Percentiles rank a stretch among this genome's conserved stretches.
Conservation (phyloP, 2,329 filamentous ascomycete genomes). For the Cryphonectria nitschkei region DNA sequence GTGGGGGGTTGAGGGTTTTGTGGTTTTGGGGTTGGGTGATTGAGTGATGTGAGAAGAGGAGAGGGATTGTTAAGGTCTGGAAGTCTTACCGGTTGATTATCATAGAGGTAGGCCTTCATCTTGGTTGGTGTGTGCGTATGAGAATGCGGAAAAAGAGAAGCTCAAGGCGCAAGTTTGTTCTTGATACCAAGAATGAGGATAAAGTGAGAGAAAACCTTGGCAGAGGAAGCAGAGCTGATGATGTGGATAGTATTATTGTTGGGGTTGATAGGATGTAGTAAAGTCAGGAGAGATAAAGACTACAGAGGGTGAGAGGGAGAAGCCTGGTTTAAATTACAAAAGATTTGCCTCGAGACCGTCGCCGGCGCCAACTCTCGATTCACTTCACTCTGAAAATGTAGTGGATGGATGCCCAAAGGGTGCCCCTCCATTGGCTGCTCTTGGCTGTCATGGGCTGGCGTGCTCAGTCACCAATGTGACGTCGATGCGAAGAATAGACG, state of each 20-base stretch:
- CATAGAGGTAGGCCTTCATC: constrained; percentile 64
- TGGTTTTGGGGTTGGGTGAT: neutral
- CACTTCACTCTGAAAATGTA: neutral
- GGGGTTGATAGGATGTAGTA: neutral
- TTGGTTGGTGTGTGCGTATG: constrained; percentile 29
- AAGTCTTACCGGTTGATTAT: constrained; percentile 54
- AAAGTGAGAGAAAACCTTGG: neutral
- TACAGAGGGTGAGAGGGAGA: neutral
- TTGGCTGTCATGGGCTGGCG: constrained; percentile 24
- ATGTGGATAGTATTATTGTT: neutral
- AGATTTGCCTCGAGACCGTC: constrained; percentile 15
- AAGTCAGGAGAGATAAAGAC: neutral
- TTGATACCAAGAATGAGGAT: neutral
- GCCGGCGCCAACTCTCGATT: constrained; percentile 5
- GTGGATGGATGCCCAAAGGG: constrained; percentile 19
- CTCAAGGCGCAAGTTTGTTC: neutral
- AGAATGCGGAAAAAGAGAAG: constrained; percentile 36
- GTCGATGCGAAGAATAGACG: constrained; percentile 12
- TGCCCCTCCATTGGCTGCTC: constrained; percentile 23
- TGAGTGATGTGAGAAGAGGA: constrained; percentile 19
- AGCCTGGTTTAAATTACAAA: neutral
- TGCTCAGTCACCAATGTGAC: constrained; percentile 28
- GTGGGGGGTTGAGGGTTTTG: neutral
- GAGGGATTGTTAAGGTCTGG: constrained; percentile 18
- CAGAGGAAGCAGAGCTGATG: neutral